Evolutionary conservation across 2,329 filamentous ascomycete species (phyloP).

Genomic region (Paraconiothyrium sp.): DNA sequence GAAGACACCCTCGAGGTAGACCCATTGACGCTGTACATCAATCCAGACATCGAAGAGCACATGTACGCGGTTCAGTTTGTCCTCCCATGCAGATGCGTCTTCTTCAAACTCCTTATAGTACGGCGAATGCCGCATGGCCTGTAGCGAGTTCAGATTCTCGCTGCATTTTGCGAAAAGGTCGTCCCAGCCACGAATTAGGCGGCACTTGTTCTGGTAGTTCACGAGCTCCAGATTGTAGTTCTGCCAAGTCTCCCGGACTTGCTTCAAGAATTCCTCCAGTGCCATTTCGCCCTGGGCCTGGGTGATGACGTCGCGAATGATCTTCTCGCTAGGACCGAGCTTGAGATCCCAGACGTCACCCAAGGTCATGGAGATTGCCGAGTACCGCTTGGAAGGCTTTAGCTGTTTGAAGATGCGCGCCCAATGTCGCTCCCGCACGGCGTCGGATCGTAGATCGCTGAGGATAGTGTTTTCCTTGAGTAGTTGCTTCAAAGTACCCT

Average conservation of each 20-base stretch:
- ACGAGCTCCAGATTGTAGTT: constrained; percentile 94
- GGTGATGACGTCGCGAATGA: constrained; percentile 91
- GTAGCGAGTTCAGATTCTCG: constrained; percentile 95
- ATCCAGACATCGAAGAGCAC: constrained; percentile 99
- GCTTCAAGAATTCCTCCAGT: constrained; percentile 94
- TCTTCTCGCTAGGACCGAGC: constrained; percentile 82
- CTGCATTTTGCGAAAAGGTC: constrained; percentile 98
- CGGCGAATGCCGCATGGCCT: constrained; percentile 98
- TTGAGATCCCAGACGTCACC: constrained; percentile 99
- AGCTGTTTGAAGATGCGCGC: constrained; percentile 96
- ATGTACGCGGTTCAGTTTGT: constrained; percentile 96
- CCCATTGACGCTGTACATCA: constrained; percentile 99
- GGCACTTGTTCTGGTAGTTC: constrained; percentile 97
- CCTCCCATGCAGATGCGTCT: constrained; percentile 95
- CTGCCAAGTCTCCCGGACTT: constrained; percentile 96
- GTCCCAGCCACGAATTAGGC: constrained; percentile 96
- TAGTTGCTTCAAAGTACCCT: constrained; percentile 85
- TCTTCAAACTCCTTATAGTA: constrained; percentile 99
- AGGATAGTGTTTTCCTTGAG: constrained; percentile 91
- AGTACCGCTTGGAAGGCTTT: constrained; percentile 92
- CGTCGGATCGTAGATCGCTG: constrained; percentile 92
- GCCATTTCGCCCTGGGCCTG: constrained; percentile 99
- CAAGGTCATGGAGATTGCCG: constrained; percentile 92
- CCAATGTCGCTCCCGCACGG: constrained; percentile 96
- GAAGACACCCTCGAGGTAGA: constrained; percentile 98